A percentile compares a stretch with the other conserved stretches of the same genome.
phyloP scores from a whole-genome alignment of 768 basidiomycete genomes.

The Podaxis mareebaensis region DNA sequence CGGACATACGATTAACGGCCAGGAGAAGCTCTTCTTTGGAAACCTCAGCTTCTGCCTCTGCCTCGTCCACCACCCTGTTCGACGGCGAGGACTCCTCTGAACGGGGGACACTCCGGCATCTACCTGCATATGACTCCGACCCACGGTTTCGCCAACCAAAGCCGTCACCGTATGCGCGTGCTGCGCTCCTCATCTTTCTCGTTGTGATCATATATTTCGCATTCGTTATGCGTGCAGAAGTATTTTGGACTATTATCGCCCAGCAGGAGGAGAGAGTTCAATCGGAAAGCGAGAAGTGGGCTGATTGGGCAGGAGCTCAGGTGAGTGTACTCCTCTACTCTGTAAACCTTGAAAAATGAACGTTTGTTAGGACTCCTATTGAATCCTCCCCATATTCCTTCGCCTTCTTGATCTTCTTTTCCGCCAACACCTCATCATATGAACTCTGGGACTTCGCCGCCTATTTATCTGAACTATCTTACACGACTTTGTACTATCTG shows the following conservation, averaged over 20 bases:
- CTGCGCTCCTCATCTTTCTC: slow-evolving; percentile 35
- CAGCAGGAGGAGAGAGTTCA: slow-evolving; percentile 12
- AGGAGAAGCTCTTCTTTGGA: slow-evolving; percentile 7
- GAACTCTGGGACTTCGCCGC: neutral
- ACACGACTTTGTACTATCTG: neutral
- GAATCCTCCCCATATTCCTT: neutral
- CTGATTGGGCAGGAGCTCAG: slow-evolving; percentile 6
- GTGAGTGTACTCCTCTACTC: neutral
- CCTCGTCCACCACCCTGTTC: slow-evolving; percentile 10
- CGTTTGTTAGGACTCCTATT: neutral
- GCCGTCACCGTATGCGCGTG: slow-evolving; percentile 41
- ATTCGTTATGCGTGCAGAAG: slow-evolving; percentile 27
- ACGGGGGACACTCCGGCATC: slow-evolving; percentile 5
- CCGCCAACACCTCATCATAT: neutral
- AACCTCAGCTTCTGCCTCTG: neutral
- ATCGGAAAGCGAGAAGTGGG: slow-evolving; percentile 10
- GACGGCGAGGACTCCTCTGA: slow-evolving; percentile 8
- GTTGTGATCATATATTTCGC: slow-evolving; percentile 37
- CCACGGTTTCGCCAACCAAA: slow-evolving; percentile 37
- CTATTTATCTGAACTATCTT: neutral
- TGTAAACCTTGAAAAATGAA: neutral
- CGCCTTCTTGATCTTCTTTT: neutral
- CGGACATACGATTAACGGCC: neutral
- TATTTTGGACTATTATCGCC: slow-evolving; percentile 2
- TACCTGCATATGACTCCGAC: slow-evolving; percentile 21